A percentile compares a stretch with the other conserved stretches of the same genome.
Conservation (phyloP, 441 rosid genomes). For the California macrophylla region DNA sequence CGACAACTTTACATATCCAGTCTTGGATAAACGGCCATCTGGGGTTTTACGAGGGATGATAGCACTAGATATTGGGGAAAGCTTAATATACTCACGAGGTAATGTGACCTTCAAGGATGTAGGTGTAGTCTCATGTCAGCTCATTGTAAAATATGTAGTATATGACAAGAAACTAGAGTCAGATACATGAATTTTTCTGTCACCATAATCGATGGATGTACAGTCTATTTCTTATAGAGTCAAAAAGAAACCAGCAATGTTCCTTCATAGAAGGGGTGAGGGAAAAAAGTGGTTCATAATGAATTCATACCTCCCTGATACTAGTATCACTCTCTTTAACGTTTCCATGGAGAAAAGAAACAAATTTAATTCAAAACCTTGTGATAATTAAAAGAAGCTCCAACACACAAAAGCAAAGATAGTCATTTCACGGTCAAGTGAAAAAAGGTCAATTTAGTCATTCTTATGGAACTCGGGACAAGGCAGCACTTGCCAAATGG, state of each 20-base stretch:
- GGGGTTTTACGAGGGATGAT: conserved; percentile 67
- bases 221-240: neutral
- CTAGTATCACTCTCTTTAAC: conserved; percentile 28
- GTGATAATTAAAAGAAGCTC: neutral
- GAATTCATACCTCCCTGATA: conserved; percentile 51
- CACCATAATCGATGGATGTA: neutral
- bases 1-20: conserved; percentile 70
- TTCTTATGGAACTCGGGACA: neutral
- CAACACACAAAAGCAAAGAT: neutral
- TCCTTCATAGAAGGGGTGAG: neutral
- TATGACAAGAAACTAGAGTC: neutral
- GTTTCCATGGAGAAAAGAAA: conserved; percentile 31
- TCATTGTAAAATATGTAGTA: conserved; percentile 1
- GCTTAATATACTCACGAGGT: conserved; percentile 62
- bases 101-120: conserved; percentile 48
- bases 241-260: neutral
- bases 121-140: conserved; percentile 10
- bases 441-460: neutral
- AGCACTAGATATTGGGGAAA: conserved; percentile 69
- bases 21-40: conserved; percentile 51
- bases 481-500: neutral
- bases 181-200: neutral
- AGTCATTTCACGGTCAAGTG: neutral
- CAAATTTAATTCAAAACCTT: neutral
- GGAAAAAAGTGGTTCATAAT: neutral